A percentile compares a stretch with the other conserved stretches of the same genome.
Evolutionary conservation across 2,329 filamentous ascomycete genomes (phyloP).

Genomic region (Penicillium sp.): DNA sequence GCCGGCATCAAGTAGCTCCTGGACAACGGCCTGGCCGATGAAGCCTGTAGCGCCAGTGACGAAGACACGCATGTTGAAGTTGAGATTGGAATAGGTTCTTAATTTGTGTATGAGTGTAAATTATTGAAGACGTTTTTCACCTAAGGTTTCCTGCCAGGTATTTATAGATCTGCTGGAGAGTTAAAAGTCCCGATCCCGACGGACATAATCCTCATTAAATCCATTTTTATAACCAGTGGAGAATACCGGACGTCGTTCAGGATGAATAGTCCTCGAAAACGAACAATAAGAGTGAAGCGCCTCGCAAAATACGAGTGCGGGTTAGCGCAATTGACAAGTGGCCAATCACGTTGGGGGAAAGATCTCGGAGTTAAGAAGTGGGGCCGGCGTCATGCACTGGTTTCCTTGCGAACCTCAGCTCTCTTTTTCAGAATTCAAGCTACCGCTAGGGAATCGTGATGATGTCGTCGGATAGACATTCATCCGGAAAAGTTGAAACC

Average conservation of each 20-base stretch:
- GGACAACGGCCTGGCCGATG: conserved; percentile 41
- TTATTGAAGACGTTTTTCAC: background rate
- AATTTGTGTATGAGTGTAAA: background rate
- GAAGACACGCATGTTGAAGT: conserved; percentile 17
- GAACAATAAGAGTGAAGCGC: background rate
- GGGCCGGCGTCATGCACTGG: background rate
- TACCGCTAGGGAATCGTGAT: background rate
- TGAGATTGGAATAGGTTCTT: background rate
- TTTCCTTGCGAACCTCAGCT: background rate
- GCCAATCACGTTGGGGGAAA: background rate
- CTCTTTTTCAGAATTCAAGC: background rate
- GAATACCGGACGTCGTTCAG: background rate
- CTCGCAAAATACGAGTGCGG: conserved; percentile 8
- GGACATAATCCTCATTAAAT: background rate
- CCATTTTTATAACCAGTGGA: background rate
- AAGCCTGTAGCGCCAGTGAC: conserved; percentile 47
- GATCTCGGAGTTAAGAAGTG: background rate
- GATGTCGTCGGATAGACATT: background rate
- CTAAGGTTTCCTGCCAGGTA: background rate
- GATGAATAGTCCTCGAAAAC: background rate
- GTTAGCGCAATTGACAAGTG: conserved; percentile 9
- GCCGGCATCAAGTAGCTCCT: conserved; percentile 40
- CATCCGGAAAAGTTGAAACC: background rate
- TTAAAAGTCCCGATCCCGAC: background rate
- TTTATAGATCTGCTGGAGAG: background rate